phyloP scores from a whole-genome alignment of 495 filamentous ascomycete genomes.

The Hyaloscypha variabilis region DNA sequence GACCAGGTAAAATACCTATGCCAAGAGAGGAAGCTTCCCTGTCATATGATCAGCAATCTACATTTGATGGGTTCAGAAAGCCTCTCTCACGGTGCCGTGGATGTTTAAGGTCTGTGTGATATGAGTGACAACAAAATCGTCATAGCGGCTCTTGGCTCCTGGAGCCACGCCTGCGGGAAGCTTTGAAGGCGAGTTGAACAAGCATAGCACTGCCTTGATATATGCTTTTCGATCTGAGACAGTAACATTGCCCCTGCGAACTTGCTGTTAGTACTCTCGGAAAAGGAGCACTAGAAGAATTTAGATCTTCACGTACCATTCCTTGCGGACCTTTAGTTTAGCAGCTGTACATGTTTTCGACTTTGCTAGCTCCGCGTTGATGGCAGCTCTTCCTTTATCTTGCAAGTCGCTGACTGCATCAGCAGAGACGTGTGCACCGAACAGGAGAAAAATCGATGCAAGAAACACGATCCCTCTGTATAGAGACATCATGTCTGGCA shows the following conservation, averaged over 20 bases:
- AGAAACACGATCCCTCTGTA: conserved; percentile 3
- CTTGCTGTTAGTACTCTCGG: conserved; percentile 1
- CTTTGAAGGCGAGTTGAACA: conserved; percentile 53
- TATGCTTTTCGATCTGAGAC: conserved; percentile 47
- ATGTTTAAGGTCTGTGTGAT: conserved; percentile 64
- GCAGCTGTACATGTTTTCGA: conserved; percentile 48
- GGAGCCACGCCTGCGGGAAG: conserved; percentile 37
- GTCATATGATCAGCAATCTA: background rate
- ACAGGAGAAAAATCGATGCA: conserved; percentile 30
- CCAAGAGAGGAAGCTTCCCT: conserved; percentile 65
- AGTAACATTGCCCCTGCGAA: conserved; percentile 41
- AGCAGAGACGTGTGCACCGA: conserved; percentile 31
- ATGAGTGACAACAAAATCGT: conserved; percentile 68
- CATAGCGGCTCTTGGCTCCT: conserved; percentile 51
- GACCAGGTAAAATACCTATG: conserved; percentile 68
- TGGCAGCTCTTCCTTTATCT: conserved; percentile 40
- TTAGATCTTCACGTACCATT: conserved; percentile 42
- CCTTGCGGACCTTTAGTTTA: conserved; percentile 48
- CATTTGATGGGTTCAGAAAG: background rate
- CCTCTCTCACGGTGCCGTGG: conserved; percentile 51
- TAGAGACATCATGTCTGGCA: conserved; percentile 2
- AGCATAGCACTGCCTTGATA: conserved; percentile 65
- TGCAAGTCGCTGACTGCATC: conserved; percentile 48
- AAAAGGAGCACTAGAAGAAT: background rate
- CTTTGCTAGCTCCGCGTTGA: conserved; percentile 45